Evolutionary conservation across 495 filamentous ascomycete species (phyloP), one percentile per base, ranked within the genome.

Genomic region (Penicillium fimorum): DNA sequence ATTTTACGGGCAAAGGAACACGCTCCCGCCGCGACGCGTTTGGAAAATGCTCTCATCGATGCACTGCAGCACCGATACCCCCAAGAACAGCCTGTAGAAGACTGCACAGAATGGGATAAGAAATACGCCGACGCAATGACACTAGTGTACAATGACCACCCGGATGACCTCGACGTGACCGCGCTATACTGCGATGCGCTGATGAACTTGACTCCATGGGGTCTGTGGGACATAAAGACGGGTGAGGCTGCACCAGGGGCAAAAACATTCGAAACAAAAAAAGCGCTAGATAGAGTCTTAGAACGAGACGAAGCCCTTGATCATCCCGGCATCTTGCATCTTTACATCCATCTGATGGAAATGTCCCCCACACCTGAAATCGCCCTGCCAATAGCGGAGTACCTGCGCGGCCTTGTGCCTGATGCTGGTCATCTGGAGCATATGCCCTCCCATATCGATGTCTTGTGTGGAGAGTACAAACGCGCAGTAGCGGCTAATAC

Each of bases 321-420:
- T 10, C 83, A 88, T 55, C 84, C 87, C 0, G 87, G 86, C 2
- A 66, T 90, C 3, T 63, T 90, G 22, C 87, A 90, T 62, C 67
- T 87, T 2, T 89, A 88, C 56, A 88, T 89, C 51, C 87, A 90
- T 61, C 73, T 88, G 13, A 87, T 87, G 82, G 86, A 90, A 62
- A 89, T 89, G 86, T 89, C 85, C 3, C 57, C 66, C 0, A 76
- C 76, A 2, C 87, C 87, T 0, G 86, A 88, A 52, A 64, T 58
- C 5, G 86, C 82, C 0, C 66, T 89, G 3, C 66, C 68, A 2
- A 73, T 74, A 6, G 84, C 86, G 0, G 80, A 87, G 52, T 72
- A 76, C 41, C 77, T 90, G 3, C 81, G 85, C 2, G 78, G 76
- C 1, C 75, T 89, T 2, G 78, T 86, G 0, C 86, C 87, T 0